Percentiles rank a stretch among this genome's conserved stretches.
Evolutionary conservation across 139 green algal species (phyloP).

Genomic region (Micromonas commoda): DNA sequence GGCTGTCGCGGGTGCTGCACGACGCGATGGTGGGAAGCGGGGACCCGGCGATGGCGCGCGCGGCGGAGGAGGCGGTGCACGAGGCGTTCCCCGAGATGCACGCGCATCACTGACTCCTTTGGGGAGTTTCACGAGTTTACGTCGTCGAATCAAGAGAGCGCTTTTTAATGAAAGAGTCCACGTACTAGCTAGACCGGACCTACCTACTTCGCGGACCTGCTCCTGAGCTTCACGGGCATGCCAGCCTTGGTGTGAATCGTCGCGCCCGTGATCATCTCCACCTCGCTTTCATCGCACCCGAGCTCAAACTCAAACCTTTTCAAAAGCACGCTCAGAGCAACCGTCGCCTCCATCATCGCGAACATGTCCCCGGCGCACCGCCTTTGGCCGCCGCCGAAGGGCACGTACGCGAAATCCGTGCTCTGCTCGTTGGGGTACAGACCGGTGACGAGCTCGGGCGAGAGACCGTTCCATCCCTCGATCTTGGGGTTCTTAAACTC

Average conservation of each 20-base stretch:
- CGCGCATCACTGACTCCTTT: no score
- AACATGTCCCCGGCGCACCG: constrained; percentile 99
- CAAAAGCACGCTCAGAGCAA: constrained; percentile 75
- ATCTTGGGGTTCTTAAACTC: constrained; percentile 45
- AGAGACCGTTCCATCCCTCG: constrained; percentile 61
- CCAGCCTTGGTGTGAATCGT: constrained; percentile 96
- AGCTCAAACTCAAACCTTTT: constrained; percentile 72
- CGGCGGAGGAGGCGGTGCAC: no score
- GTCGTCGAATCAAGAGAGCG: neutral
- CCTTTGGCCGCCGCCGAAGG: constrained; percentile 87
- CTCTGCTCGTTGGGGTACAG: constrained; percentile 94
- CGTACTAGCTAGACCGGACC: neutral
- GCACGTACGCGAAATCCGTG: constrained; percentile 94
- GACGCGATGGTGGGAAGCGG: no score
- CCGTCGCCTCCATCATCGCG: constrained; percentile 82
- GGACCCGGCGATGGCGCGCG: no score
- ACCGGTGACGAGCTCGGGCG: constrained; percentile 52
- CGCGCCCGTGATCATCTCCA: constrained; percentile 84
- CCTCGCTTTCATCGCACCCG: constrained; percentile 38
- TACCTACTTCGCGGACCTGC: neutral
- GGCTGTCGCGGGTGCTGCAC: no score
- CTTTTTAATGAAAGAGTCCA: neutral
- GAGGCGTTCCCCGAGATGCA: no score
- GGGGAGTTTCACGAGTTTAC: no score
- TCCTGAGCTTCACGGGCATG: constrained; percentile 43